Percentiles rank a stretch among this genome's conserved stretches.
Evolutionary conservation across 495 filamentous ascomycete genomes (phyloP).

Genomic region (Terfezia claveryi): DNA sequence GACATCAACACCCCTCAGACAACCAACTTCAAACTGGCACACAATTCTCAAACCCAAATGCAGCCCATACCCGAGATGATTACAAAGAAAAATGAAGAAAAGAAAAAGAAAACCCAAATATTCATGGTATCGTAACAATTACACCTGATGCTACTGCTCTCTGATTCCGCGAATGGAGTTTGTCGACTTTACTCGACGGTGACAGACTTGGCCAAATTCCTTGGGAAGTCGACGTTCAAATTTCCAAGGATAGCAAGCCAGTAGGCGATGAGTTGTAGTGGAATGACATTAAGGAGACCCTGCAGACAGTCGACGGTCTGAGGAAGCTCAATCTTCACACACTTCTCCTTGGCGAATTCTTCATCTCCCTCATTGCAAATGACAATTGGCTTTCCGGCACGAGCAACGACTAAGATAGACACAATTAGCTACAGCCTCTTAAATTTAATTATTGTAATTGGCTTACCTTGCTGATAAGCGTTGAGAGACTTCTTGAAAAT

Average conservation of each 20-base stretch:
- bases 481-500: slow-evolving; percentile 95
- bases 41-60: background rate
- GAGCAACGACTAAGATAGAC: slow-evolving; percentile 51
- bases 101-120: background rate
- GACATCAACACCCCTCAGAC: background rate
- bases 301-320: slow-evolving; percentile 89
- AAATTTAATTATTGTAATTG: background rate
- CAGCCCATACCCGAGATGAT: background rate
- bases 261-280: slow-evolving; percentile 90
- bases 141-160: background rate
- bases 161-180: background rate
- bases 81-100: background rate
- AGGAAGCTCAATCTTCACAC: slow-evolving; percentile 92
- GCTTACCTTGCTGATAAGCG: slow-evolving; percentile 85
- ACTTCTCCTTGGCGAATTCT: slow-evolving; percentile 68
- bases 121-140: background rate
- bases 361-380: slow-evolving; percentile 84
- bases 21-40: background rate
- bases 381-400: slow-evolving; percentile 82
- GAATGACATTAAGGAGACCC: slow-evolving; percentile 92
- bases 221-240: slow-evolving; percentile 89
- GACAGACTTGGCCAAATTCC: slow-evolving; percentile 95
- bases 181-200: slow-evolving; percentile 61
- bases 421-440: slow-evolving; percentile 3
- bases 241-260: slow-evolving; percentile 94